Percentiles rank a stretch among this genome's conserved stretches.
Evolutionary conservation across 805 yeast genomes (phyloP).

Genomic region (Nakazawaea ambrosiae): DNA sequence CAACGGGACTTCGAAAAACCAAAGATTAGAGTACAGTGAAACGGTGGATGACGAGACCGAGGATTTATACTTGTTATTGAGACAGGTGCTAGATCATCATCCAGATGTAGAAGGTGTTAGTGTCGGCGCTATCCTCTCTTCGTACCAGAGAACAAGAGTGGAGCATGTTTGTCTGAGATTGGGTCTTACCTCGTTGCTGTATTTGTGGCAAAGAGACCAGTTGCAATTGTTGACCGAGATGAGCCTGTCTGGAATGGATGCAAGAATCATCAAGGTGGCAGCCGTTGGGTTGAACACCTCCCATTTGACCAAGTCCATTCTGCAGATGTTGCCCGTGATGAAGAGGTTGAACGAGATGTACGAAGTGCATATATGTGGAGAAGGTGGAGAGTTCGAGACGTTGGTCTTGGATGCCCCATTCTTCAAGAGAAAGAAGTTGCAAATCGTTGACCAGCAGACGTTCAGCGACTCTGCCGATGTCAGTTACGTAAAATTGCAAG

Average conservation of each 20-base stretch:
- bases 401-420: conserved; percentile 87
- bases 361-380: conserved; percentile 95
- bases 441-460: conserved; percentile 31
- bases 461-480: conserved; percentile 61
- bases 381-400: conserved; percentile 98
- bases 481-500: conserved; percentile 52
- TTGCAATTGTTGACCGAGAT: conserved; percentile 74
- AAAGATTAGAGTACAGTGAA: conserved; percentile 57
- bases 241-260: conserved; percentile 62
- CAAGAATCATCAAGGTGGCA: conserved; percentile 86
- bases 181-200: conserved; percentile 64
- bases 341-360: conserved; percentile 49
- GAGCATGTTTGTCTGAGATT: conserved; percentile 81
- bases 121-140: conserved; percentile 92
- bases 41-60: conserved; percentile 83
- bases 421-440: conserved; percentile 48
- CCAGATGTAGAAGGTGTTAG: conserved; percentile 83
- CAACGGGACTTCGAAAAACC: conserved; percentile 54
- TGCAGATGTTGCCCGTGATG: conserved; percentile 54
- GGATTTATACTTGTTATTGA: conserved; percentile 56
- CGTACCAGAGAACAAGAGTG: conserved; percentile 91
- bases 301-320: conserved; percentile 66
- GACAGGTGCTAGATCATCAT: conserved; percentile 37
- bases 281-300: conserved; percentile 69
- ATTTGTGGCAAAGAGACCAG: conserved; percentile 89